A percentile compares a stretch with the other conserved stretches of the same genome.
phyloP scores from a whole-genome alignment of 2,329 filamentous ascomycete species.

The Rhinocladiella mackenziei region DNA sequence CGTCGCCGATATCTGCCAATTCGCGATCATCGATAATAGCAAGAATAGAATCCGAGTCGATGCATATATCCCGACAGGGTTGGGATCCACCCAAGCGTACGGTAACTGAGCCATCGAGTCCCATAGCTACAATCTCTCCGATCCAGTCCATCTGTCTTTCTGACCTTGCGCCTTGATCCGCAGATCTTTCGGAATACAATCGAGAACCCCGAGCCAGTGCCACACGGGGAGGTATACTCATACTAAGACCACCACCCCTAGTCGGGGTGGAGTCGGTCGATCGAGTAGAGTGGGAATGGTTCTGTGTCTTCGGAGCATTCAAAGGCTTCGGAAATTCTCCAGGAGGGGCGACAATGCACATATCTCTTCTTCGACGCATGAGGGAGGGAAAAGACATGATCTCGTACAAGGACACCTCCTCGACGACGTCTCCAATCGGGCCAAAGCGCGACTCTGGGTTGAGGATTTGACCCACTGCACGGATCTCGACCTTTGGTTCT shows the following conservation, averaged over 20 bases:
- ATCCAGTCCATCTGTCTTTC: constrained; percentile 45
- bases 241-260: not conserved
- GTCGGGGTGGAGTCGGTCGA: not conserved
- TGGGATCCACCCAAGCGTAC: constrained; percentile 52
- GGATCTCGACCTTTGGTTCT: constrained; percentile 37
- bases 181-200: too few relatives aligned
- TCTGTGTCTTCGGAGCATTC: not conserved
- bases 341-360: constrained; percentile 40
- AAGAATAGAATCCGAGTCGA: constrained; percentile 48
- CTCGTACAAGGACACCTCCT: constrained; percentile 58
- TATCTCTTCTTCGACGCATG: constrained; percentile 49
- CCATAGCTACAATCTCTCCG: constrained; percentile 54
- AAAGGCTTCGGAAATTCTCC: constrained; percentile 17
- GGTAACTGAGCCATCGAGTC: constrained; percentile 50
- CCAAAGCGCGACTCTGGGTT: constrained; percentile 45
- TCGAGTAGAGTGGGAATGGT: not conserved
- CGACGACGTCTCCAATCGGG: constrained; percentile 38
- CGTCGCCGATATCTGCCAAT: constrained; percentile 34
- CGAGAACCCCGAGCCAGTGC: not conserved
- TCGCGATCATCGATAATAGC: constrained; percentile 41
- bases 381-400: constrained; percentile 49
- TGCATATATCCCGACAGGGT: constrained; percentile 48
- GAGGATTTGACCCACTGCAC: constrained; percentile 35
- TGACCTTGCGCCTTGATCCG: not conserved
- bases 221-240: not conserved